Evolutionary conservation across 2,329 filamentous ascomycete species (phyloP).

Genomic region (Ophiocordyceps camponoti-floridani): DNA sequence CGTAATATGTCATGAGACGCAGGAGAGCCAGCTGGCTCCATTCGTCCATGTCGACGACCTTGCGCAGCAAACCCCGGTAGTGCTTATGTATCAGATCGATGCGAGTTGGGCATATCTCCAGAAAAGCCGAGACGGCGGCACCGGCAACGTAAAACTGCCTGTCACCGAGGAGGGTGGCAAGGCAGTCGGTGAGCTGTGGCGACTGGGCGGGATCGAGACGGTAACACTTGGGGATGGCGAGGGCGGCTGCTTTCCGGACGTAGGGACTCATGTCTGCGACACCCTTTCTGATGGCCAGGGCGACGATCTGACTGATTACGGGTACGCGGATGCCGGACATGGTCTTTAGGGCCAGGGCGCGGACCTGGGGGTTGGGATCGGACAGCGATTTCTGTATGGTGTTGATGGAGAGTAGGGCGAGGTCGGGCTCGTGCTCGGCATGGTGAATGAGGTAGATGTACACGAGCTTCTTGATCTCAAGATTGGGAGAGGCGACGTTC

Average conservation of each 20-base stretch:
- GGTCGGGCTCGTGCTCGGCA: slow-evolving; percentile 89
- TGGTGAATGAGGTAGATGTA: slow-evolving; percentile 97
- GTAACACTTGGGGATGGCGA: slow-evolving; percentile 94
- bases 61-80: slow-evolving; percentile 69
- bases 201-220: slow-evolving; percentile 70
- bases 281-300: slow-evolving; percentile 86
- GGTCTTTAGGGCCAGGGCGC: slow-evolving; percentile 80
- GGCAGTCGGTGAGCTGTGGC: slow-evolving; percentile 69
- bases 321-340: slow-evolving; percentile 97
- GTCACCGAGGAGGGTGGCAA: slow-evolving; percentile 65
- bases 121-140: slow-evolving; percentile 73
- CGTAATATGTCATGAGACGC: slow-evolving; percentile 67
- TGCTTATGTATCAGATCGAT: slow-evolving; percentile 82
- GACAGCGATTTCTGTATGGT: slow-evolving; percentile 96
- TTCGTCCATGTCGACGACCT: slow-evolving; percentile 97
- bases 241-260: slow-evolving; percentile 79
- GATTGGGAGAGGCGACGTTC: slow-evolving; percentile 83
- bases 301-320: slow-evolving; percentile 95
- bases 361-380: slow-evolving; percentile 76
- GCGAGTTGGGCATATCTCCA: slow-evolving; percentile 75
- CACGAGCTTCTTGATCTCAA: slow-evolving; percentile 94
- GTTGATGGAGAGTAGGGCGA: slow-evolving; percentile 91
- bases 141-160: slow-evolving; percentile 95
- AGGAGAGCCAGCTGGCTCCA: slow-evolving; percentile 85
- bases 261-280: slow-evolving; percentile 85